Conservation (phyloP, 140 eudicot species). For the Senecio squalidus region DNA sequence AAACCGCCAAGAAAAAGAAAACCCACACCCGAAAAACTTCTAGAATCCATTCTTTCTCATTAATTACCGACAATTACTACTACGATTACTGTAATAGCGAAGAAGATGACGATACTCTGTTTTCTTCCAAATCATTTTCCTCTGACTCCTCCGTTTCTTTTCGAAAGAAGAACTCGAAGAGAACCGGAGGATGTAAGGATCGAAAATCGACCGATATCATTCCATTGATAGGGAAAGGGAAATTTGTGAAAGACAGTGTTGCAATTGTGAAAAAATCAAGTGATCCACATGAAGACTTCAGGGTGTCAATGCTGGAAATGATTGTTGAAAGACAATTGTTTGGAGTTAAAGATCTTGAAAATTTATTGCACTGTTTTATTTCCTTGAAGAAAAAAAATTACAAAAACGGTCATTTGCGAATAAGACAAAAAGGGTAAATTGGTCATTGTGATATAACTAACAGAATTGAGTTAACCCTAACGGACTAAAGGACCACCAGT, state of each 20-base stretch:
- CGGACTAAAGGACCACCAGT: no score
- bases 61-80: slow-evolving; percentile 28
- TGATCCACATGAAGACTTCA: no score
- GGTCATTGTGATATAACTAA: no score
- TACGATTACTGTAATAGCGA: slow-evolving; percentile 46
- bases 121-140: slow-evolving; percentile 53
- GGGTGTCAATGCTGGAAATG: slow-evolving; percentile 97
- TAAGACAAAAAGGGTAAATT: no score
- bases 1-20: no score
- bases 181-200: neutral
- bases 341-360: slow-evolving; percentile 43
- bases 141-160: slow-evolving; percentile 42
- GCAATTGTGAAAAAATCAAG: slow-evolving; percentile 78
- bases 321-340: slow-evolving; percentile 68
- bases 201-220: slow-evolving; percentile 12
- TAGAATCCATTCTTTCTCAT: no score
- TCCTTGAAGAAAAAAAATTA: no score
- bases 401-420: no score
- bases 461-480: no score
- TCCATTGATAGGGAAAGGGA: slow-evolving; percentile 26
- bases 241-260: slow-evolving; percentile 43
- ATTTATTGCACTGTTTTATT: no score
- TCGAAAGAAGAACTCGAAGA: slow-evolving; percentile 3
- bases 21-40: no score
- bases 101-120: slow-evolving; percentile 39